Base-by-base conservation (phyloP, 1,139 yeast genomes). In the Yamadazyma dendronema region DNA sequence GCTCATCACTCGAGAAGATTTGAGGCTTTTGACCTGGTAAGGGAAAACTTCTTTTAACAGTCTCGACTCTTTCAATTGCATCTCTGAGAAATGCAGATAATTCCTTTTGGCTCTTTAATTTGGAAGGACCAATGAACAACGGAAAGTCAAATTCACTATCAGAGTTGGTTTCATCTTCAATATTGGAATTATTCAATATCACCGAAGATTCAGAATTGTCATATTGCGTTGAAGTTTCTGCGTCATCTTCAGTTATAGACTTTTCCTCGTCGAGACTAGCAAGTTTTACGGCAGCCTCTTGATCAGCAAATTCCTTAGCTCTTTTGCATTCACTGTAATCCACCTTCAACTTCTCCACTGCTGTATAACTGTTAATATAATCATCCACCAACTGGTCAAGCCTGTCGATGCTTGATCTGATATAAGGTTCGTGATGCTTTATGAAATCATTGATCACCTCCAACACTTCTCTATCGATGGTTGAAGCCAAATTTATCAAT, bases 1-100 rank as follows among this genome's bases (percentile, higher is more conserved):
- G 45, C 26, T 61, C 64, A 32, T 67, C 71, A 42, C 75, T 67
- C 35, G 62, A 58, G 47, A 71, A 70, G 9, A 65, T 57, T 28
- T 68, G 72, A 37, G 59, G 59, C 34, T 58, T 59, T 41, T 64
- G 67, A 0, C 76, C 76, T 1, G 76, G 74, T 28, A 72, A 47
- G 0, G 71, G 67, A 17, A 72, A 58, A 32, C 57, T 62, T 31
- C 74, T 55, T 39, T 54, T 61, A 2, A 48, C 47, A 0, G 62
- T 56, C 8, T 64, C 58, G 12, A 68, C 57, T 4, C 53, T 42
- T 4, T 41, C 28, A 11, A 64, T 56, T 36, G 67, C 48, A 21
- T 48, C 51, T 11, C 47, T 38, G 9, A 71, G 35, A 21, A 67
- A 52, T 2, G 37, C 29, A 4, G 56, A 43, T 14, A 71, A 49